Percentiles rank a stretch among this genome's conserved stretches.
These are phyloP conservation scores for Sporothrix schenckii DNA, from an alignment of 2,329 filamentous ascomycete genomes.

Conservation along the genomic window DNA sequence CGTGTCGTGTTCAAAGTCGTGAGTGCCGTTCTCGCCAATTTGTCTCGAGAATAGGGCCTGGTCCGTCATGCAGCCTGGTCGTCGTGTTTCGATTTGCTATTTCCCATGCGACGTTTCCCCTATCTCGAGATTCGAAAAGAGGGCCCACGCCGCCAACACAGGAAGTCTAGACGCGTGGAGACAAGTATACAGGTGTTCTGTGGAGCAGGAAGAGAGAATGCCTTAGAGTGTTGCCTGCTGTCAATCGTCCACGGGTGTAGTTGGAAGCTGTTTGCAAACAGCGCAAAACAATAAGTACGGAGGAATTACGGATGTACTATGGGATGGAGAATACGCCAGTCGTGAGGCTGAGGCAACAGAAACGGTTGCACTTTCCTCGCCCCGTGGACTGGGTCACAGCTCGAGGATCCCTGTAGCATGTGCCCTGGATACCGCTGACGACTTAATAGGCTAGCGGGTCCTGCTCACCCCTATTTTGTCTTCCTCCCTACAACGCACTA, in stretches of 20 bases:
- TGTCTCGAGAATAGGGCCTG: not conserved
- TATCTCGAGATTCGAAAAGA: not conserved
- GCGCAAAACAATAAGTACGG: not conserved
- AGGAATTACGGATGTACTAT: not conserved
- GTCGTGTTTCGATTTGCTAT: not conserved
- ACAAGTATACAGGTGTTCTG: not conserved
- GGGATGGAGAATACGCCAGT: too few species aligned
- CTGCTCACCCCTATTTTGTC: slow-evolving; percentile 14
- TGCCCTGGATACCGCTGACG: not conserved
- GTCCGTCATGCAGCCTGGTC: not conserved
- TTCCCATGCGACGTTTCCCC: not conserved
- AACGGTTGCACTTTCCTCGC: not conserved
- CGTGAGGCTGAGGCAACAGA: slow-evolving; percentile 14
- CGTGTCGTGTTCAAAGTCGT: not conserved
- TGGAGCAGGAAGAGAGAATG: not conserved
- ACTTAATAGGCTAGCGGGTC: not conserved
- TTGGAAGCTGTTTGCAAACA: not conserved
- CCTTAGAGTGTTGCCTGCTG: not conserved
- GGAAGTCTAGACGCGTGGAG: not conserved
- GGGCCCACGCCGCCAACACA: not conserved
- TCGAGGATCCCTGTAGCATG: slow-evolving; percentile 15
- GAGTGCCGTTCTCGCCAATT: not conserved
- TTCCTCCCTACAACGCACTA: not conserved
- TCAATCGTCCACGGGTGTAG: not conserved
- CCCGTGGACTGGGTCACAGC: not conserved